Conservation (phyloP, 2,329 filamentous ascomycete genomes). For the Aureobasidium sp. region DNA sequence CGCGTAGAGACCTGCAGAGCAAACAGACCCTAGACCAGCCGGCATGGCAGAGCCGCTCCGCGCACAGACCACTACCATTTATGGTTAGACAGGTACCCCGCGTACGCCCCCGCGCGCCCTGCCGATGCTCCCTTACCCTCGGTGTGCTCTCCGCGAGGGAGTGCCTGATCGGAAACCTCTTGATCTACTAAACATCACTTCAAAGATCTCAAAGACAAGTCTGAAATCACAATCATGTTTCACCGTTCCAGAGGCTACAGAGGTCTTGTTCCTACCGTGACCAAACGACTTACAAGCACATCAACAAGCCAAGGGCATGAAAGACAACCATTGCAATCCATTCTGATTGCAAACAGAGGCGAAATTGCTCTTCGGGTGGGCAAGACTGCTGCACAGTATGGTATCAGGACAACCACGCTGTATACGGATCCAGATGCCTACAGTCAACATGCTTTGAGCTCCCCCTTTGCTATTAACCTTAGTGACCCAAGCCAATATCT, state of each 20-base stretch:
- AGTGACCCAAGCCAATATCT: constrained; percentile 81
- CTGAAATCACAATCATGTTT: constrained; percentile 9
- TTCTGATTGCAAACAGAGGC: constrained; percentile 92
- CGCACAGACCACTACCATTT: too few species aligned
- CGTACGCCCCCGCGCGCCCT: too few species aligned
- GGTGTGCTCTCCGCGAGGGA: too few species aligned
- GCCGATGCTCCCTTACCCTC: too few species aligned
- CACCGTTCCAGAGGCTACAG: constrained; percentile 18
- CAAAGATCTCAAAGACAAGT: background rate
- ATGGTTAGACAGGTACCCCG: too few species aligned
- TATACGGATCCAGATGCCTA: constrained; percentile 87
- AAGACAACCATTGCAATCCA: constrained; percentile 45
- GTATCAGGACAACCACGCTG: constrained; percentile 86
- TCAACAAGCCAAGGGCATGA: constrained; percentile 18
- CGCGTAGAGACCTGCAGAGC: too few species aligned
- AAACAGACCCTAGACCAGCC: too few species aligned
- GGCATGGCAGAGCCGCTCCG: too few species aligned
- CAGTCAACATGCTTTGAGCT: constrained; percentile 81
- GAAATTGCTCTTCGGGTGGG: constrained; percentile 95
- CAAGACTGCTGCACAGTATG: constrained; percentile 76
- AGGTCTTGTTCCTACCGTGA: background rate
- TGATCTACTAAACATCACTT: too few species aligned
- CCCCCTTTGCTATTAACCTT: constrained; percentile 75
- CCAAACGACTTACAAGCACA: constrained; percentile 15
- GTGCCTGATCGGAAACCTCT: too few species aligned